These are phyloP conservation scores for Trichophyton mentagrophytes DNA, from an alignment of 2,329 filamentous ascomycete species.

Conservation along the genomic window DNA sequence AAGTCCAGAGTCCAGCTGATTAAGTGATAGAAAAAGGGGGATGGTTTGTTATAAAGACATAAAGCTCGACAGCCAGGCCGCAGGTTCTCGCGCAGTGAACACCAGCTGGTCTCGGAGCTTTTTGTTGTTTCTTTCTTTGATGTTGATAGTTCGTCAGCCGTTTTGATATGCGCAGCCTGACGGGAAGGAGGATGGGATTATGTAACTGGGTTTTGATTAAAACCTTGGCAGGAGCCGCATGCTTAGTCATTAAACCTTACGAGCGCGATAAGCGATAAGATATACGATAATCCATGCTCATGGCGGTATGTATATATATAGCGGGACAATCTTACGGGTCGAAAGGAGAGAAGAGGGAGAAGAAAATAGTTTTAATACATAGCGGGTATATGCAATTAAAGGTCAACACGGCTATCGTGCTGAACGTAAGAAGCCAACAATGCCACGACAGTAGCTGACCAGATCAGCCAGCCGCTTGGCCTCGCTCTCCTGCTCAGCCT, in stretches of 20 bases:
- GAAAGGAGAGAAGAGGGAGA: background rate
- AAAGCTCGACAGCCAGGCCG: background rate
- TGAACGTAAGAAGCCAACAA: slow-evolving; percentile 66
- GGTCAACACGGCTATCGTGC: slow-evolving; percentile 24
- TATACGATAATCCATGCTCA: too few species aligned
- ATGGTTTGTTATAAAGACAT: background rate
- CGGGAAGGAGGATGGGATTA: background rate
- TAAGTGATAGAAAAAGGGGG: background rate
- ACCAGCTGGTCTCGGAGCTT: background rate
- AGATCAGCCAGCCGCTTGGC: slow-evolving; percentile 57
- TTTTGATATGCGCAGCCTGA: background rate
- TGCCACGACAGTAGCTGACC: slow-evolving; percentile 77
- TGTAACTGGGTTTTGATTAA: background rate
- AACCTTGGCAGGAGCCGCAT: slow-evolving; percentile 1
- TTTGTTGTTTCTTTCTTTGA: background rate
- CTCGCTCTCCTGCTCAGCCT: slow-evolving; percentile 58
- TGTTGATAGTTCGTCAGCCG: too few species aligned
- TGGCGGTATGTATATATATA: background rate
- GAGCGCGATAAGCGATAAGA: too few species aligned
- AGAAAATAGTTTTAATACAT: background rate
- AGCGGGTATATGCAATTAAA: background rate
- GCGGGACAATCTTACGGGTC: background rate
- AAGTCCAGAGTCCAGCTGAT: background rate
- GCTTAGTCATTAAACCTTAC: background rate
- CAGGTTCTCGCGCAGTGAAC: background rate